Evolutionary conservation across 1,284 basidiomycete species (phyloP), one percentile per base, ranked within the genome.

Genomic region (Boletellus sp.): DNA sequence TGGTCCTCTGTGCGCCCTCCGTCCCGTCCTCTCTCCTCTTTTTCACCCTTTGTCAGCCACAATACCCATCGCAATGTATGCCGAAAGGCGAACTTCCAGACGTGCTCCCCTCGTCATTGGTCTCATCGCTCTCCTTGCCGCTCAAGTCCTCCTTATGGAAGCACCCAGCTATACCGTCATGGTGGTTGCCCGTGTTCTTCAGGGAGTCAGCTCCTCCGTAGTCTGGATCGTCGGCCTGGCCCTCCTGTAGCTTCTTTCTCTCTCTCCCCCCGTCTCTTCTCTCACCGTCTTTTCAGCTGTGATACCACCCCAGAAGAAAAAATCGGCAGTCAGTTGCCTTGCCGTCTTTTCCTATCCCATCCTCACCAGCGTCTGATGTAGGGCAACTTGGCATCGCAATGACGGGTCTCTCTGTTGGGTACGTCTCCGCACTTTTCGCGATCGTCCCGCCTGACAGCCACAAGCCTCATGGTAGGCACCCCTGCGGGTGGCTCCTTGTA

Each of bases 211-310:
- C 33, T 86, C 84, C 2, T 83, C 86, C 1, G 78, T 89, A 58
- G 78, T 92, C 8, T 91, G 89, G 89, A 79, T 86, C 0, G 80
- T 88, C 38, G 86, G 84, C 1, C 68, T 90, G 22, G 86, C 85
- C 11, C 69, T 89, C n/a, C 62, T 89, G 86, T 88, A 62, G 65
- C 76, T 15, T 21, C 2, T 51, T 57, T 21, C 7, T 5, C 7
- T 44, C 58, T 28, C 50, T 51, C 33, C 5, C 8, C 36, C 19
- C 10, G 1, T 47, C 45, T 38, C 46, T 18, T 36, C 28, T 40
- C 56, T 61, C 6, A 58, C 47, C 33, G 37, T 22, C 22, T 44
- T 39, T 35, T 46, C 39, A 87, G 83, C 32, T 89, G 86, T 61
- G 90, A 91, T 64, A 82, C 80, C 32, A 79, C 82, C 0, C 80